Evolutionary conservation across 371 early-diverging fungal genomes (phyloP).

Genomic region (Mucor mucedo): DNA sequence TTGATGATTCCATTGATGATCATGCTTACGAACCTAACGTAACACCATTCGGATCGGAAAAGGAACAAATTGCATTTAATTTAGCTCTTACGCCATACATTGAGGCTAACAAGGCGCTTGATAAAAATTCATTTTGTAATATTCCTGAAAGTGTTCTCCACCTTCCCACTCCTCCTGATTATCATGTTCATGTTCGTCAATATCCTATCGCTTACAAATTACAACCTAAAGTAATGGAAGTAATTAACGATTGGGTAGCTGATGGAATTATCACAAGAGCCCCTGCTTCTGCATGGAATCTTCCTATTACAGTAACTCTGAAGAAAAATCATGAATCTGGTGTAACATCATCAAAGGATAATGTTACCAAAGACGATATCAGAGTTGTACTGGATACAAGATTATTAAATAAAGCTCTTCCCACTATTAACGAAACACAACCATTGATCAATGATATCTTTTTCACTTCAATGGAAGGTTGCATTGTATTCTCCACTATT

Average conservation of each 20-base stretch:
- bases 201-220: conserved; percentile 15
- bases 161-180: conserved; percentile 2
- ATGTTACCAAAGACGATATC: conserved; percentile 6
- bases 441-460: no score
- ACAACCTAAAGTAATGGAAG: conserved; percentile 11
- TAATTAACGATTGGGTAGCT: conserved; percentile 6
- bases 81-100: conserved; percentile 12
- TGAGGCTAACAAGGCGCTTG: neutral
- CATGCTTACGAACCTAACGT: no score
- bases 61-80: no score
- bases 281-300: conserved; percentile 18
- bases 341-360: conserved; percentile 2
- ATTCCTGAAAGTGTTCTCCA: neutral
- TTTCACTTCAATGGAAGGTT: no score
- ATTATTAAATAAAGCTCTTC: conserved; percentile 12
- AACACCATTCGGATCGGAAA: no score
- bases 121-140: neutral
- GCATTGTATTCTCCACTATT: no score
- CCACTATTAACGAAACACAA: neutral
- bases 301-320: conserved; percentile 14
- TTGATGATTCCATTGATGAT: no score
- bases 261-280: conserved; percentile 16
- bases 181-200: conserved; percentile 6
- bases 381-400: conserved; percentile 9
- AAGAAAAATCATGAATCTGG: conserved; percentile 14